Evolutionary conservation across 1,284 basidiomycete species (phyloP), one percentile per base, ranked within the genome.

Genomic region (Boletus semigastroideus): DNA sequence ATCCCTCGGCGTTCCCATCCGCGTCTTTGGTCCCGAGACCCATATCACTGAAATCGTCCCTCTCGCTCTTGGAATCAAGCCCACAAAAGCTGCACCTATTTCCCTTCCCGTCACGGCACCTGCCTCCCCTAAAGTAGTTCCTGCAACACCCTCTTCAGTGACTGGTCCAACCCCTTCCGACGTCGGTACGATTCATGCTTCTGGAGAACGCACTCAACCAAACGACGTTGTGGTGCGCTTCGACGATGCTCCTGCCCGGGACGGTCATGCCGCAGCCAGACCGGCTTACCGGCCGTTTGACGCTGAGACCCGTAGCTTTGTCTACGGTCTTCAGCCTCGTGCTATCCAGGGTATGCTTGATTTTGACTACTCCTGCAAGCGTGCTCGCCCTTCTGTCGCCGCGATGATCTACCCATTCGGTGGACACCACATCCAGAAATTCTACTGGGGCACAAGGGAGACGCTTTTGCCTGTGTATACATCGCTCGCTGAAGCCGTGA

Each of bases 381-480:
- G 97, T 59, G 74, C 83, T 56, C 83, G 87, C n/a, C 95, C 96
- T 44, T 93, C 89, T 49, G 96, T 99, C 59, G 96, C 96, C 37
- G 96, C 97, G 50, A 99, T 99, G 96, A 98, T 99, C 73, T 99
- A 99, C 75, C 97, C 97, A 69, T 99, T 99, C 76, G 96, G 96
- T 70, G 96, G 96, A 31, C 96, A 98, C 77, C 96, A 98, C 78
- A 97, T 98, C 73, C 96, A 99, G 76, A 99, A 99, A 81, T 97
- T 98, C 83, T 95, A 99, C 83, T 99, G 96, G 96, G 96, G 96
- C 56, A 99, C 97, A 54, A 95, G 94, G 80, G 96, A 99, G 81
- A 97, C 95, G 1, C 87, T 99, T 42, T 85, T 99, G 39, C 96
- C 96, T 42, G 96, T 99, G 52, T 99, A 98, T 80, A 97, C 96